Evolutionary conservation across 2,329 filamentous ascomycete genomes (phyloP).

Genomic region (Fusarium austroafricanum): DNA sequence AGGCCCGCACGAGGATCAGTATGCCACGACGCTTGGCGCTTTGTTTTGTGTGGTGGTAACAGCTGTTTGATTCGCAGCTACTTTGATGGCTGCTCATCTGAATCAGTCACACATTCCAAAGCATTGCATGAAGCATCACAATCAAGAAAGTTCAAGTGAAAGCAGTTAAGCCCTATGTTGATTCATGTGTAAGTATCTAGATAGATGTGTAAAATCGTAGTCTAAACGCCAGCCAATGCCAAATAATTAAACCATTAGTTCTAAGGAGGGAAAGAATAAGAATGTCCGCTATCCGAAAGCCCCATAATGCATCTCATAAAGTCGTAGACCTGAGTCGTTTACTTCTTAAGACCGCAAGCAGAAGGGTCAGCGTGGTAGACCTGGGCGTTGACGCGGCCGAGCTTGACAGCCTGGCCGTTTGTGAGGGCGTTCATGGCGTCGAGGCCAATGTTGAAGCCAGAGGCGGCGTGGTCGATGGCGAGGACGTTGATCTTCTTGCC

Average conservation of each 20-base stretch:
- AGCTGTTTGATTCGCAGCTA: no score
- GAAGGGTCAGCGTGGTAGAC: conserved; percentile 57
- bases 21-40: not conserved
- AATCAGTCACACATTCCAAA: not conserved
- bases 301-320: conserved; percentile 27
- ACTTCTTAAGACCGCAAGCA: conserved; percentile 57
- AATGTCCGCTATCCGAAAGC: conserved; percentile 17
- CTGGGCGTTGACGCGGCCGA: conserved; percentile 65
- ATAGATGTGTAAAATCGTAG: conserved; percentile 36
- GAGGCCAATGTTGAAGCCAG: conserved; percentile 68
- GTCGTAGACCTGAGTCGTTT: conserved; percentile 20
- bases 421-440: conserved; percentile 68
- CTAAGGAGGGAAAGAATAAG: conserved; percentile 41
- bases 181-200: conserved; percentile 37
- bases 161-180: conserved; percentile 28
- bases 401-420: conserved; percentile 58
- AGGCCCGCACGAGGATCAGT: not conserved
- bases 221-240: conserved; percentile 44
- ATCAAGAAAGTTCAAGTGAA: not conserved
- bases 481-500: conserved; percentile 65
- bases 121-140: not conserved
- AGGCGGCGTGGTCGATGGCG: conserved; percentile 63
- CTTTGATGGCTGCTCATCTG: not conserved
- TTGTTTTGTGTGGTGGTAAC: not conserved
- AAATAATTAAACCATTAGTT: conserved; percentile 42